Percentiles rank a stretch among this genome's conserved stretches.
Conservation (phyloP, 345 rosid genomes). For the Salix brachista region DNA sequence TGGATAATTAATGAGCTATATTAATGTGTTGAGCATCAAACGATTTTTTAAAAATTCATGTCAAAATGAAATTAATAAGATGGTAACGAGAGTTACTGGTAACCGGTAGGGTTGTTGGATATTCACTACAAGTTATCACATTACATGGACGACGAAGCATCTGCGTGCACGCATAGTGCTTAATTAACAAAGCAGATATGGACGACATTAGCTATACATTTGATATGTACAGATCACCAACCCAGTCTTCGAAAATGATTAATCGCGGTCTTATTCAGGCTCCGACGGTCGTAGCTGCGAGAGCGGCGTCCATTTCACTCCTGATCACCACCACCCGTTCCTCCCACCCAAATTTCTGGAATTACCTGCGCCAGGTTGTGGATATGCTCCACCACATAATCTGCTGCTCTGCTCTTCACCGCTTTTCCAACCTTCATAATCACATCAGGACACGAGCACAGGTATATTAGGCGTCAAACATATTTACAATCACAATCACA, state of each 20-base stretch:
- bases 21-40: too few relatives aligned
- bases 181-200: neutral
- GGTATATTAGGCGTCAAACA: neutral
- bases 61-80: neutral
- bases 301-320: slow-evolving; percentile 50
- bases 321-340: slow-evolving; percentile 30
- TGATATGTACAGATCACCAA: slow-evolving; percentile 1
- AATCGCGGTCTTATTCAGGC: slow-evolving; percentile 30
- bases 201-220: neutral
- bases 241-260: neutral
- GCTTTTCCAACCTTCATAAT: slow-evolving; percentile 60
- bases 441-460: too few relatives aligned
- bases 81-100: neutral
- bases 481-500: neutral
- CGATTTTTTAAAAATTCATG: too few relatives aligned
- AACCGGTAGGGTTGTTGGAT: neutral
- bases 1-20: too few relatives aligned
- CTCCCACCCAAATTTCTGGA: slow-evolving; percentile 62
- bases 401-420: slow-evolving; percentile 56
- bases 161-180: neutral
- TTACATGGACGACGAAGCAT: neutral
- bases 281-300: slow-evolving; percentile 46
- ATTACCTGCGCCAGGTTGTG: slow-evolving; percentile 44
- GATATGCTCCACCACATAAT: slow-evolving; percentile 52
- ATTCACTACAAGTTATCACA: neutral